Evolutionary conservation across 2,329 filamentous ascomycete genomes (phyloP), one percentile per base, ranked within the genome.

Genomic region (Paraconiothyrium brasiliense): DNA sequence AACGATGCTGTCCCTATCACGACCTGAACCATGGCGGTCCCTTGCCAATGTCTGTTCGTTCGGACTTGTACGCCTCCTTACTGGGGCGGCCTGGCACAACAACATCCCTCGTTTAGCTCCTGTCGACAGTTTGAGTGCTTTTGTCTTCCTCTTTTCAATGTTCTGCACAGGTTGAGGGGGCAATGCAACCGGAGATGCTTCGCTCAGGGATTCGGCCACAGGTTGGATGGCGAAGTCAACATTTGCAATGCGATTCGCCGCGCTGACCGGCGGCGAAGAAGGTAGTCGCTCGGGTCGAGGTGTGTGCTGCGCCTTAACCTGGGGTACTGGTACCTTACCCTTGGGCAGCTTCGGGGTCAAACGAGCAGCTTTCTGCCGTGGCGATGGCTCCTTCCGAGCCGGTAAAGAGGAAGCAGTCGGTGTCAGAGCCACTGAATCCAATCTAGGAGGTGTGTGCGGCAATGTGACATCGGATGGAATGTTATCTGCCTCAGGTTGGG

Each of bases 81-180:
- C 64, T n/a, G 70, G 67, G 20, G 76, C 66, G n/a, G 77, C 68
- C 57, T 83, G 79, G 58, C 81, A 83, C 0, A 83, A 63, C 13
- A 84, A 67, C 59, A 75, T 82, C 39, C 78, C 81, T 60, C 79
- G 78, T 16, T 76, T 79, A 9, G 73, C 71, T n/a, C 74, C 77
- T 5, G 70, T 68, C 13, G 79, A 71, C 9, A 84, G 66, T 1
- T 78, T 78, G 34, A 83, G 60, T 3, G 76, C 69, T 60, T 76
- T 81, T 1, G 71, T 66, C 58, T 68, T 75, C 49, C 64, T 74
- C 16, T 67, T 66, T 13, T 63, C 67, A 32, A 63, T 63, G 5
- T 71, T 68, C 13, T 70, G 64, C 54, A 58, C 46, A 24, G n/a
- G 44, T 27, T 47, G 9, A 16, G 41, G 41, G 24, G 67, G 67